A percentile compares a stretch with the other conserved stretches of the same genome.
These are phyloP conservation scores for Clavispora asparagi DNA, from an alignment of 805 yeast species.

Conservation along the genomic window DNA sequence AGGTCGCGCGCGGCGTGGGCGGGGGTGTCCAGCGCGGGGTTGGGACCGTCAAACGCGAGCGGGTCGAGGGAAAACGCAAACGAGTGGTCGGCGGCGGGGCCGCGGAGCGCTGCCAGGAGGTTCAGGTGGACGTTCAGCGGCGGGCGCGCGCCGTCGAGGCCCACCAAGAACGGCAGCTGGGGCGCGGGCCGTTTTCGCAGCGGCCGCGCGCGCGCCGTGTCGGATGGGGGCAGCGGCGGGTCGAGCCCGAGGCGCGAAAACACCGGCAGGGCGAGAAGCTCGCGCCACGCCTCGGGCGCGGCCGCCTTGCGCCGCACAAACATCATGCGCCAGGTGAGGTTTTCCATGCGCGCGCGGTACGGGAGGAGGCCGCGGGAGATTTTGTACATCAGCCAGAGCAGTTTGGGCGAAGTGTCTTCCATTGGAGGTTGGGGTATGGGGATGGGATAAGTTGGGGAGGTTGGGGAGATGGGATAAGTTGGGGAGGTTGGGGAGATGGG, in stretches of 20 bases:
- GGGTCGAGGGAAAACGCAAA: conserved; percentile 41
- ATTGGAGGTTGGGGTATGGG: too few relatives aligned
- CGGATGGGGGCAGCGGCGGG: conserved; percentile 15
- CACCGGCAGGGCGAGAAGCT: conserved; percentile 5
- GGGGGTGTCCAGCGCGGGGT: background rate
- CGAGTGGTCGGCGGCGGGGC: conserved; percentile 5
- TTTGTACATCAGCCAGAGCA: conserved; percentile 76
- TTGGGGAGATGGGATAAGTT: too few relatives aligned
- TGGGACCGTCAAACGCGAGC: conserved; percentile 44
- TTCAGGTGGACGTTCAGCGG: conserved; percentile 9
- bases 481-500: too few relatives aligned
- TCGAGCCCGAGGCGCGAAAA: conserved; percentile 5
- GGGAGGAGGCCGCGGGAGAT: conserved; percentile 73
- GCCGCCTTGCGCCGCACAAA: conserved; percentile 30
- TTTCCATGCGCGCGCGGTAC: conserved; percentile 71
- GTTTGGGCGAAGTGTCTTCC: conserved; percentile 18
- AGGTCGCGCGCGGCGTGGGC: background rate
- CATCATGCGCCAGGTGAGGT: conserved; percentile 87
- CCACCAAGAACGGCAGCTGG: conserved; percentile 12
- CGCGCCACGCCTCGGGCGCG: conserved; percentile 2
- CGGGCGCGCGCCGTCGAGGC: background rate
- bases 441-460: too few relatives aligned
- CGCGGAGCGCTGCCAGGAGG: conserved; percentile 16
- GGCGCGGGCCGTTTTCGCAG: conserved; percentile 16
- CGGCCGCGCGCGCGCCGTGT: conserved; percentile 32